These are phyloP conservation scores for Lentinula detonsa DNA, from an alignment of 768 basidiomycete species.

Conservation along the genomic window DNA sequence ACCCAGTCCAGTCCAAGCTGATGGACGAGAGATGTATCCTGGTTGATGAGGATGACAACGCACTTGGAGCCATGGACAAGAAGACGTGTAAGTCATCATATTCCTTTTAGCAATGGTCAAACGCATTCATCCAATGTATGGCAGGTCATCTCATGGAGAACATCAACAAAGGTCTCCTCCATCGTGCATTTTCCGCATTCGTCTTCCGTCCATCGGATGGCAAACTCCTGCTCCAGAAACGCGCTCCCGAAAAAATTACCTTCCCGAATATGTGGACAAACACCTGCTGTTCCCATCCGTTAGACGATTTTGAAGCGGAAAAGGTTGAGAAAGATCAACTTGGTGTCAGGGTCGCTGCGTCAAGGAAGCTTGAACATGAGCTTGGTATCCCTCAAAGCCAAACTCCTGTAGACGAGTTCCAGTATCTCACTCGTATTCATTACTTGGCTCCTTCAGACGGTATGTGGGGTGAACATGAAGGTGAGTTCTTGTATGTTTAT, in stretches of 20 bases:
- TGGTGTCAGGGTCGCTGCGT: constrained; percentile 87
- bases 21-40: constrained; percentile 97
- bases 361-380: constrained; percentile 94
- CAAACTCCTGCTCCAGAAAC: constrained; percentile 87
- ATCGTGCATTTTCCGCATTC: constrained; percentile 97
- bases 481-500: constrained; percentile 31
- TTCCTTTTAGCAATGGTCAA: neutral
- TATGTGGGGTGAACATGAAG: constrained; percentile 98
- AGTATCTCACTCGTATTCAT: constrained; percentile 94
- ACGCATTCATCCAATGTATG: neutral
- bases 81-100: constrained; percentile 76
- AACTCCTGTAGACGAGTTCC: constrained; percentile 79
- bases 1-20: constrained; percentile 85
- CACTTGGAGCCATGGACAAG: constrained; percentile 87
- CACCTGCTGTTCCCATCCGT: constrained; percentile 96
- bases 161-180: constrained; percentile 88
- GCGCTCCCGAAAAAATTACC: constrained; percentile 98
- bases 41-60: constrained; percentile 81
- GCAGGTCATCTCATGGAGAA: constrained; percentile 97
- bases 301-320: constrained; percentile 86
- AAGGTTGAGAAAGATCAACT: constrained; percentile 70
- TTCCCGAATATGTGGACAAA: constrained; percentile 99
- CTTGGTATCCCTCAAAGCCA: constrained; percentile 82
- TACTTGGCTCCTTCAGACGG: constrained; percentile 93
- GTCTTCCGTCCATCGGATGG: constrained; percentile 94